Evolutionary conservation across 805 yeast genomes (phyloP).

Genomic region (Lipomyces chichibuensis): DNA sequence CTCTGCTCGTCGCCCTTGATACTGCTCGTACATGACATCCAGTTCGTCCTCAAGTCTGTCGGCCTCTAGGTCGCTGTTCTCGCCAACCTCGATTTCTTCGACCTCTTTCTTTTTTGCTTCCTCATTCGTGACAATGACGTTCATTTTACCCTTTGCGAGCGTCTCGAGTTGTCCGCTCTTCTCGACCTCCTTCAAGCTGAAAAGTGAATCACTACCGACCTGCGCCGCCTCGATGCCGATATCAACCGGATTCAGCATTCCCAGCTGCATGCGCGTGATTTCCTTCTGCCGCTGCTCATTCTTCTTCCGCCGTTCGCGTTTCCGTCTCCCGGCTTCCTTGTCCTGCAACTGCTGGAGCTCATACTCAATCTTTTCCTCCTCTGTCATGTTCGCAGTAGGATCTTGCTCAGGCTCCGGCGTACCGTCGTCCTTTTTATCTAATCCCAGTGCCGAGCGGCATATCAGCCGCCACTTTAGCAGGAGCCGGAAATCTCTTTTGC

Average conservation of each 20-base stretch:
- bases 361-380: slow-evolving; percentile 85
- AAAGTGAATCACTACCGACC: slow-evolving; percentile 75
- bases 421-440: slow-evolving; percentile 55
- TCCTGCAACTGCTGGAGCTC: slow-evolving; percentile 77
- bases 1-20: slow-evolving; percentile 52
- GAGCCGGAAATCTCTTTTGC: slow-evolving; percentile 87
- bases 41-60: slow-evolving; percentile 73
- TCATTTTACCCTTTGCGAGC: slow-evolving; percentile 39
- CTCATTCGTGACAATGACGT: slow-evolving; percentile 48
- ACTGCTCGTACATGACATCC: slow-evolving; percentile 72
- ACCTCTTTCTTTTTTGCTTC: slow-evolving; percentile 38
- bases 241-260: slow-evolving; percentile 89
- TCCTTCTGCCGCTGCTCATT: slow-evolving; percentile 88
- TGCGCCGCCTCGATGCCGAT: slow-evolving; percentile 91
- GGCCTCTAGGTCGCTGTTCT: slow-evolving; percentile 45
- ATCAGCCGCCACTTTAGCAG: slow-evolving; percentile 86
- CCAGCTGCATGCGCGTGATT: slow-evolving; percentile 89
- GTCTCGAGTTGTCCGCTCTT: slow-evolving; percentile 66
- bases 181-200: slow-evolving; percentile 82
- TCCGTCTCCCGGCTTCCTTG: slow-evolving; percentile 66
- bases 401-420: slow-evolving; percentile 63
- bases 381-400: slow-evolving; percentile 44
- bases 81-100: slow-evolving; percentile 30
- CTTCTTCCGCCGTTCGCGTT: slow-evolving; percentile 78
- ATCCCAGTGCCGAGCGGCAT: slow-evolving; percentile 75